A percentile compares a stretch with the other conserved stretches of the same genome.
phyloP scores from a whole-genome alignment of 2,329 filamentous ascomycete genomes.

The Aspergillus vadensis region DNA sequence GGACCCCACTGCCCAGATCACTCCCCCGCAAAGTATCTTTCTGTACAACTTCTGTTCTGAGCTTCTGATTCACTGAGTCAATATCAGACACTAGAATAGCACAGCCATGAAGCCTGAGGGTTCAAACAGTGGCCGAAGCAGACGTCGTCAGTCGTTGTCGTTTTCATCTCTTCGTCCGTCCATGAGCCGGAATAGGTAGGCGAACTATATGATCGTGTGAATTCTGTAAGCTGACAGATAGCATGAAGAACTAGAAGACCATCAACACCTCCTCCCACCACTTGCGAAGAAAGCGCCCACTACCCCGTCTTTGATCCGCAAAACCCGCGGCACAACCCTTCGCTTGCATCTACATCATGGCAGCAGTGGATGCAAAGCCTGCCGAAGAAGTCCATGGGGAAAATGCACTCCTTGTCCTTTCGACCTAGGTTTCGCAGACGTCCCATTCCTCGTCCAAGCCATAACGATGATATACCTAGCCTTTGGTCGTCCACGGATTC shows the following conservation, averaged over 20 bases:
- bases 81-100: neutral
- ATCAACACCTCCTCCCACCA: constrained; percentile 19
- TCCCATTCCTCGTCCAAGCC: constrained; percentile 6
- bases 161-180: constrained; percentile 25
- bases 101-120: constrained; percentile 10
- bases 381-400: constrained; percentile 33
- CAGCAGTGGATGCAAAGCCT: constrained; percentile 27
- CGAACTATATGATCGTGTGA: neutral
- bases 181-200: constrained; percentile 25
- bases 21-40: neutral
- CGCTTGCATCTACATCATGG: neutral
- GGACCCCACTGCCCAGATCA: neutral
- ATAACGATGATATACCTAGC: constrained; percentile 2
- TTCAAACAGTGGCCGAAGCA: neutral
- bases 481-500: constrained; percentile 23
- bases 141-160: constrained; percentile 21
- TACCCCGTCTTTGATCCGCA: constrained; percentile 41
- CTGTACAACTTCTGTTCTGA: too few relatives aligned
- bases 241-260: constrained; percentile 13
- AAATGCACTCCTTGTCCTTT: constrained; percentile 33
- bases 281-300: constrained; percentile 35
- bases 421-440: constrained; percentile 30
- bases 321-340: constrained; percentile 41
- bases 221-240: neutral
- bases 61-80: neutral